phyloP scores from a whole-genome alignment of 768 basidiomycete species.

The Lactarius indigo region DNA sequence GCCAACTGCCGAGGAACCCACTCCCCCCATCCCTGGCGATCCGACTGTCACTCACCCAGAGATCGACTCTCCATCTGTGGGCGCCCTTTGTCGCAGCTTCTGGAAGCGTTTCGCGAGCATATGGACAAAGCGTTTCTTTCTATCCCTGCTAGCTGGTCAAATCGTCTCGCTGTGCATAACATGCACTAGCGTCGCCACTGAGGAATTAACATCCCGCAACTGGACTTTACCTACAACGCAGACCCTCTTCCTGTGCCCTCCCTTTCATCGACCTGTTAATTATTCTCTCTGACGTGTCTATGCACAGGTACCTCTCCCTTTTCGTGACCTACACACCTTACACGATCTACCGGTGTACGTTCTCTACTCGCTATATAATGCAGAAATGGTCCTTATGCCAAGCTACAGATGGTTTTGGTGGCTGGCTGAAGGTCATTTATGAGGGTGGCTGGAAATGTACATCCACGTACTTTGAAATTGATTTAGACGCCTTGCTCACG shows the following conservation, averaged over 20 bases:
- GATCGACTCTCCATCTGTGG: slow-evolving; percentile 60
- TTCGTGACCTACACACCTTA: slow-evolving; percentile 80
- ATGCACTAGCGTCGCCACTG: slow-evolving; percentile 83
- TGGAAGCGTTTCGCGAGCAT: slow-evolving; percentile 64
- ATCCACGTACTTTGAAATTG: slow-evolving; percentile 27
- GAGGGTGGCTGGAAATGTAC: slow-evolving; percentile 86
- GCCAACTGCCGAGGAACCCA: neutral
- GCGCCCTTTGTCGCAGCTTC: slow-evolving; percentile 51
- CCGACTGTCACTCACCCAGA: slow-evolving; percentile 43
- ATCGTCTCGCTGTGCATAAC: slow-evolving; percentile 85
- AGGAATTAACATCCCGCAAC: slow-evolving; percentile 63
- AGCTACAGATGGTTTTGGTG: slow-evolving; percentile 66
- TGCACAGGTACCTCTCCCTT: slow-evolving; percentile 68
- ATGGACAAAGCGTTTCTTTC: slow-evolving; percentile 72
- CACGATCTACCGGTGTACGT: slow-evolving; percentile 82
- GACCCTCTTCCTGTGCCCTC: slow-evolving; percentile 69
- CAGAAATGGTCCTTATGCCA: neutral
- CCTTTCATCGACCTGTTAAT: slow-evolving; percentile 31
- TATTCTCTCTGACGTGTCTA: neutral
- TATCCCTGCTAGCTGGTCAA: slow-evolving; percentile 73
- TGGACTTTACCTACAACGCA: slow-evolving; percentile 81
- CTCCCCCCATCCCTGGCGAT: neutral
- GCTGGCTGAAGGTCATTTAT: slow-evolving; percentile 73
- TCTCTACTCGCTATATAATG: neutral
- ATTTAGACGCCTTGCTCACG: neutral